Evolutionary conservation across 208 protist species (phyloP).

Genomic region (Naegleria fowleri): DNA sequence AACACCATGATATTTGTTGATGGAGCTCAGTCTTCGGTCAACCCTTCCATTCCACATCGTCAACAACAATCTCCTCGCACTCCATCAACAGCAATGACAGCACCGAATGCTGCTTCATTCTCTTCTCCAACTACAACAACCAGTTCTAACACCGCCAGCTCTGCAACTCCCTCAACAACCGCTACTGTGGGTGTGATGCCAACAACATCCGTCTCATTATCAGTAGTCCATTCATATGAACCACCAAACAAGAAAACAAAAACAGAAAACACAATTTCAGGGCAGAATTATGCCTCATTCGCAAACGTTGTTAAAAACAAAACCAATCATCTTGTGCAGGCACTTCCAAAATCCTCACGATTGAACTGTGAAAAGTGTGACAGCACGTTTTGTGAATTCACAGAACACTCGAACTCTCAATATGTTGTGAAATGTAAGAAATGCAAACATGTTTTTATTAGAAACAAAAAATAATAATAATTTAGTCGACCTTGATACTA

Average conservation of each 20-base stretch:
- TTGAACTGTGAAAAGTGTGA: neutral
- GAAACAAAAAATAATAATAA: neutral
- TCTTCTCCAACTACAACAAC: neutral
- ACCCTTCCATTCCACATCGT: neutral
- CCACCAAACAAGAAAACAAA: neutral
- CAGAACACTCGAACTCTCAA: neutral
- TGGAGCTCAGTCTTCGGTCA: too few relatives aligned
- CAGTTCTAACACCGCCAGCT: neutral
- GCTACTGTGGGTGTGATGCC: neutral
- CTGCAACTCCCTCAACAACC: neutral
- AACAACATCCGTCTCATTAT: neutral
- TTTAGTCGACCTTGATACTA: constrained; percentile 27
- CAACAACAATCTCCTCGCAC: neutral
- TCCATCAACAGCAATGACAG: neutral
- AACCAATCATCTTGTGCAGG: neutral
- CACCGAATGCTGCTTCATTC: neutral
- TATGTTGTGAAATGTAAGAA: neutral
- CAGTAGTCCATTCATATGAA: neutral
- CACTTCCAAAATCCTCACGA: neutral
- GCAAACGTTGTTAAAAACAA: neutral
- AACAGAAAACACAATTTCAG: neutral
- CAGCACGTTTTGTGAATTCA: neutral
- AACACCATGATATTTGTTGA: too few relatives aligned
- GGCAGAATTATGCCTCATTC: neutral
- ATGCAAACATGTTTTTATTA: neutral